Conservation (phyloP, 2,329 filamentous ascomycete genomes). For the Xylariaceae sp. region DNA sequence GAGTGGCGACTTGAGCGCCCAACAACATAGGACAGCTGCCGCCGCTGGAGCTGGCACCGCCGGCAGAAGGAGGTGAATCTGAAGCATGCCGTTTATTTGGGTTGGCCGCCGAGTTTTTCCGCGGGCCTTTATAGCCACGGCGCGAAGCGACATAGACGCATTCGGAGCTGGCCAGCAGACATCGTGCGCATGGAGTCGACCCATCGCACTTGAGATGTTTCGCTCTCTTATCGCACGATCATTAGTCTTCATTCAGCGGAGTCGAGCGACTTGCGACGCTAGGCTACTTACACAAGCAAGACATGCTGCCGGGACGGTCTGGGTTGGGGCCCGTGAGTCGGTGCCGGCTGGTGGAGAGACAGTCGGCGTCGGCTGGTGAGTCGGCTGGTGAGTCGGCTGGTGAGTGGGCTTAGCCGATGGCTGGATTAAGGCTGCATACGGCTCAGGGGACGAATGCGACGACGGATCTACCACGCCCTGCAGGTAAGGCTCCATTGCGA, state of each 20-base stretch:
- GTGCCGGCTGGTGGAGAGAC: conserved; percentile 14
- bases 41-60: conserved; percentile 23
- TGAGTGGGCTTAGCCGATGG: neutral
- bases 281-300: conserved; percentile 46
- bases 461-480: conserved; percentile 10
- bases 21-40: conserved; percentile 42
- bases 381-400: conserved; percentile 2
- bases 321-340: conserved; percentile 26
- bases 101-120: conserved; percentile 43
- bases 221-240: too few species aligned
- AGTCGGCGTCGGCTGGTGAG: conserved; percentile 7
- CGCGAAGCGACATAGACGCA: conserved; percentile 71
- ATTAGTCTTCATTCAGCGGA: too few species aligned
- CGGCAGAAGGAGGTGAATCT: conserved; percentile 40
- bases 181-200: conserved; percentile 62
- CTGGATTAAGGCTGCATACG: conserved; percentile 11
- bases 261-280: conserved; percentile 1
- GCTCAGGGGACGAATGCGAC: conserved; percentile 17
- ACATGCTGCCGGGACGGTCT: conserved; percentile 46
- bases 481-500: conserved; percentile 15
- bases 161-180: conserved; percentile 49
- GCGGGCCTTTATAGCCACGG: conserved; percentile 66
- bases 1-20: conserved; percentile 31
- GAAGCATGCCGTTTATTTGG: conserved; percentile 47
- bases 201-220: conserved; percentile 77